phyloP scores from a whole-genome alignment of 202 grass and related monocot species.

The Zizania palustris region DNA sequence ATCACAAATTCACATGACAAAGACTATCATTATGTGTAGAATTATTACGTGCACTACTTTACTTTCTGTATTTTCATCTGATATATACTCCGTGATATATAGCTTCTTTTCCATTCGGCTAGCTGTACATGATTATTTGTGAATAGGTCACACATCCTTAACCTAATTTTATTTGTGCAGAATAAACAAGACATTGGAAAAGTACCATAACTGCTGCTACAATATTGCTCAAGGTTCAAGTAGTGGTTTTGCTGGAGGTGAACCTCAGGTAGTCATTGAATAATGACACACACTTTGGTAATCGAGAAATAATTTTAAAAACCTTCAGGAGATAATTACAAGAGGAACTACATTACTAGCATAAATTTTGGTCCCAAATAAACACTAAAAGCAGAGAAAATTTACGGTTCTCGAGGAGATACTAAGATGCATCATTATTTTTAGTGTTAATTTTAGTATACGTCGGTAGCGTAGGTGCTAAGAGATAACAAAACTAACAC shows the following conservation, averaged over 20 bases:
- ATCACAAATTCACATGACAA: not conserved
- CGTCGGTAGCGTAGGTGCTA: too few species aligned
- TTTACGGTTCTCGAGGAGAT: too few species aligned
- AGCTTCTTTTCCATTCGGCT: not conserved
- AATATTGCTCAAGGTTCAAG: conserved; percentile 55
- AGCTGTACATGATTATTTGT: not conserved
- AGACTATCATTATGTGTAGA: not conserved
- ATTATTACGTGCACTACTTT: not conserved
- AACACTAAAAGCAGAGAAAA: too few species aligned
- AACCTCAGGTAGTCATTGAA: conserved; percentile 58
- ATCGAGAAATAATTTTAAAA: not conserved
- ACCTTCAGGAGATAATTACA: too few species aligned
- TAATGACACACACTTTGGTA: not conserved
- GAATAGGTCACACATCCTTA: not conserved
- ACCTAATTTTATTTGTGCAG: conserved; percentile 8
- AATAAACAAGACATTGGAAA: conserved; percentile 66
- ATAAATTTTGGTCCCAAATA: too few species aligned
- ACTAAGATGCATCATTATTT: too few species aligned
- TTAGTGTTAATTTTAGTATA: too few species aligned
- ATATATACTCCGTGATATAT: not conserved
- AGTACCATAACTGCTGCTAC: conserved; percentile 62
- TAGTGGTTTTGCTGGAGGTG: conserved; percentile 35
- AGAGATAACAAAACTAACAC: too few species aligned
- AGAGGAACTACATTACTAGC: too few species aligned
- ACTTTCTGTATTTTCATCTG: not conserved